phyloP scores from a whole-genome alignment of 805 yeast species.

The Lachancea thermotolerans region DNA sequence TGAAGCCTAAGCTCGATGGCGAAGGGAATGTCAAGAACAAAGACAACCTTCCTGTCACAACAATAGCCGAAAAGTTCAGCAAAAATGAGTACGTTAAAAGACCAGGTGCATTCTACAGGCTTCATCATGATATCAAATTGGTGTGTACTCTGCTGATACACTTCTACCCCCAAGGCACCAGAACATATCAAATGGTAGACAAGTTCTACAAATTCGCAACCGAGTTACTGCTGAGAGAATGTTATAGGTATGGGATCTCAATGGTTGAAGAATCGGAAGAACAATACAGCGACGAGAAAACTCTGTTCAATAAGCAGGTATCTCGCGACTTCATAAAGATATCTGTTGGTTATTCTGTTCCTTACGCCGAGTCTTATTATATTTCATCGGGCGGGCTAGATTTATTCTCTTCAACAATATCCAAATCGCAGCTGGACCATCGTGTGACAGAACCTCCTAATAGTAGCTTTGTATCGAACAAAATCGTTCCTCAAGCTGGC shows the following conservation, averaged over 20 bases:
- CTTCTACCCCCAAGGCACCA: conserved; percentile 42
- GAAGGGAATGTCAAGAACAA: conserved; percentile 21
- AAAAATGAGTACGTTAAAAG: conserved; percentile 33
- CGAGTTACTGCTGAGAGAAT: conserved; percentile 59
- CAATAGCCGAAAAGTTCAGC: conserved; percentile 39
- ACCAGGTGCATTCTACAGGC: conserved; percentile 40
- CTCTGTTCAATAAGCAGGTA: conserved; percentile 36
- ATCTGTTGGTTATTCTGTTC: conserved; percentile 42
- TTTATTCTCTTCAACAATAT: conserved; percentile 65
- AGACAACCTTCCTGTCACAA: conserved; percentile 27
- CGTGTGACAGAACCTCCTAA: conserved; percentile 64
- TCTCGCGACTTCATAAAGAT: conserved; percentile 56
- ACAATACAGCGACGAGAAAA: conserved; percentile 26
- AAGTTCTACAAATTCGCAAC: conserved; percentile 54
- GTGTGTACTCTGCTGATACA: conserved; percentile 45
- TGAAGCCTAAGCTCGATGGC: conserved; percentile 23
- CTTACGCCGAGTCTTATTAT: conserved; percentile 60
- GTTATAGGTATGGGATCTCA: conserved; percentile 38
- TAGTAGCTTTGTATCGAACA: conserved; percentile 53
- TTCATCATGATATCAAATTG: conserved; percentile 63
- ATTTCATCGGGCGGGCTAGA: conserved; percentile 62
- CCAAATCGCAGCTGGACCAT: conserved; percentile 68
- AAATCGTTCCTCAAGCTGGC: conserved; percentile 51
- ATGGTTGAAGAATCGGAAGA: conserved; percentile 16
- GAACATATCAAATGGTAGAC: conserved; percentile 48